Conservation (phyloP, 2,329 filamentous ascomycete species). For the Hymenoscyphus albidus region DNA sequence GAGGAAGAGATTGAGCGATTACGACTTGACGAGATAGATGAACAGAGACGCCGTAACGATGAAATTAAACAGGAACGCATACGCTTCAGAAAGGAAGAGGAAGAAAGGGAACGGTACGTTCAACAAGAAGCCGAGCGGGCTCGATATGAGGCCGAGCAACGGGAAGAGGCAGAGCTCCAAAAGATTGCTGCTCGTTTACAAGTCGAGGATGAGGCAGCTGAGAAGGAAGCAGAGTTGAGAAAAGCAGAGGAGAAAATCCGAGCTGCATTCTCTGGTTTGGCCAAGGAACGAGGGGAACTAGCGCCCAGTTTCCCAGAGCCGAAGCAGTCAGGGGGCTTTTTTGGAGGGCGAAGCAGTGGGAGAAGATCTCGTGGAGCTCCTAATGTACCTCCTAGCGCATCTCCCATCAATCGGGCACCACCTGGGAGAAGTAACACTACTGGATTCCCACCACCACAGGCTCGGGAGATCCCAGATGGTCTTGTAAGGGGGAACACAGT, state of each 20-base stretch:
- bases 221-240: slow-evolving; percentile 7
- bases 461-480: neutral
- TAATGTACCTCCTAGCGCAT: too few species aligned
- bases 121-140: slow-evolving; percentile 2
- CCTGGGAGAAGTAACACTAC: neutral
- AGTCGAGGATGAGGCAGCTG: slow-evolving; percentile 7
- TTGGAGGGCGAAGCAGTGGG: neutral
- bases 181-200: neutral
- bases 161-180: slow-evolving; percentile 3
- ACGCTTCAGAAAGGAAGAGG: neutral
- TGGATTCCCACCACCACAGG: neutral
- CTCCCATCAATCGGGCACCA: neutral
- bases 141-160: neutral
- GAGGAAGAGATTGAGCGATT: slow-evolving; percentile 3
- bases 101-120: neutral
- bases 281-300: slow-evolving; percentile 5
- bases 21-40: neutral
- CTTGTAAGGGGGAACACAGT: neutral
- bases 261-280: slow-evolving; percentile 12
- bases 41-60: slow-evolving; percentile 4
- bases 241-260: slow-evolving; percentile 14
- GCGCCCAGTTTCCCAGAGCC: neutral
- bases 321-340: neutral
- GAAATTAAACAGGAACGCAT: slow-evolving; percentile 3
- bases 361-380: neutral